These are phyloP conservation scores for Penicillium thymicola DNA, from an alignment of 2,329 filamentous ascomycete species.

Conservation along the genomic window DNA sequence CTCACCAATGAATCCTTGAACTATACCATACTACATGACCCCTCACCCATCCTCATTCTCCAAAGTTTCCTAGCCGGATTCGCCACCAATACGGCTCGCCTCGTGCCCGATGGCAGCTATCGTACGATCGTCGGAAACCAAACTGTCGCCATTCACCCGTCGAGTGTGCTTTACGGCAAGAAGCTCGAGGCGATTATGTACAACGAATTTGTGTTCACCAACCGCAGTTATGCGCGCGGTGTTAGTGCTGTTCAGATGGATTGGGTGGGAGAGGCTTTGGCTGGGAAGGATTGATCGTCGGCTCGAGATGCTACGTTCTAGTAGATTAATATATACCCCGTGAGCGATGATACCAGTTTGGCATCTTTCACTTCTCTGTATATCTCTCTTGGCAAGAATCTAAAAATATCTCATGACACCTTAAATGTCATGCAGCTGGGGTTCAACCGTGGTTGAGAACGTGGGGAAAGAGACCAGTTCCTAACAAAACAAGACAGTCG, in stretches of 20 bases:
- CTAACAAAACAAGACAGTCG: no score
- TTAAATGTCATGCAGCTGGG: no score
- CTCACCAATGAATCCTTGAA: conserved; percentile 30
- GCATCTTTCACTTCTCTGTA: neutral
- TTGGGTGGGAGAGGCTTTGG: conserved; percentile 56
- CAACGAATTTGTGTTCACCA: conserved; percentile 65
- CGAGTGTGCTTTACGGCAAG: conserved; percentile 58
- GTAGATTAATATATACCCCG: conserved; percentile 14
- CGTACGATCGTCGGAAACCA: conserved; percentile 61
- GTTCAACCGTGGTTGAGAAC: neutral
- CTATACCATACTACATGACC: conserved; percentile 27
- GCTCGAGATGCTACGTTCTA: conserved; percentile 3
- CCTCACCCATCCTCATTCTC: conserved; percentile 50
- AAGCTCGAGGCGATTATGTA: conserved; percentile 63
- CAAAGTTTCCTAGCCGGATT: conserved; percentile 59
- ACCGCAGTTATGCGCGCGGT: conserved; percentile 59
- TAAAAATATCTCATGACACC: neutral
- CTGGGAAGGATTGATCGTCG: conserved; percentile 18
- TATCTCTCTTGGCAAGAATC: neutral
- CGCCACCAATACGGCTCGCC: conserved; percentile 57
- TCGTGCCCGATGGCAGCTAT: conserved; percentile 61
- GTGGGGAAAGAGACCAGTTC: neutral
- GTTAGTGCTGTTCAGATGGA: conserved; percentile 62
- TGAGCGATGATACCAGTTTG: neutral
- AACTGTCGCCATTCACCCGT: conserved; percentile 61